Base-by-base conservation (phyloP, 1,139 yeast genomes). In the Candida anutae region DNA sequence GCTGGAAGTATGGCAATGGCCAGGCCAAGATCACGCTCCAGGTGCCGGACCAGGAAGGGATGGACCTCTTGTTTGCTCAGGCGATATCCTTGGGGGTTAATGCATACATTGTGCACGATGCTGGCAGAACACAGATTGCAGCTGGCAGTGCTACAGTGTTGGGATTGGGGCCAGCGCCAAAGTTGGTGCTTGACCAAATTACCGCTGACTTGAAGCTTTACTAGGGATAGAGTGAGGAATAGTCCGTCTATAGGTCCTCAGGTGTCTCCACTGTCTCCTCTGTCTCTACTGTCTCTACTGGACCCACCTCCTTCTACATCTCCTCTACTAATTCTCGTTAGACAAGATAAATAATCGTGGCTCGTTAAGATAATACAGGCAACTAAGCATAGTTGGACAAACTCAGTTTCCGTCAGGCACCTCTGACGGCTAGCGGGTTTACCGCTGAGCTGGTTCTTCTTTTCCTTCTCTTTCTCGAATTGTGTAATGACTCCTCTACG, bases 111-210 rank as follows among this genome's bases (percentile, higher is more conserved):
- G 85, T 93, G 21, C 94, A 82, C 42, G 99, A 90, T 57, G 98
- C 98, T 17, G 98, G 98, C 4, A 69, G 97, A 45, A 93, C 98
- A 1, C 97, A 90, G 51, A 77, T 90, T 28, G 95, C 87, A 8
- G 82, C 95, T 5, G 97, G 97, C 1, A 77, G 93, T 37, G 94
- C 94, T 3, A 90, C 98, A 0, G 97, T 93, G 1, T 59, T 90
- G 16, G 98, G 97, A 0, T 53, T 90, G 18, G 98, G 99, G 0
- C 99, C 99, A 1, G 98, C 95, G 10, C 97, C 97, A n/a, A 83
- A 82, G 43, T 48, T 69, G 0, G 75, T 78, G 0, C 54, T 90
- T 33, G 95, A 90, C 49, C 74, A 78, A 46, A 76, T 90, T 29
- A 87, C 97, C 0, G 79, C 84, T 6, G 77, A 69, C 19, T 62